Percentiles rank a stretch among this genome's conserved stretches.
These are phyloP conservation scores for Beta macrorhiza DNA, from an alignment of 179 eudicot genomes.

Conservation along the genomic window DNA sequence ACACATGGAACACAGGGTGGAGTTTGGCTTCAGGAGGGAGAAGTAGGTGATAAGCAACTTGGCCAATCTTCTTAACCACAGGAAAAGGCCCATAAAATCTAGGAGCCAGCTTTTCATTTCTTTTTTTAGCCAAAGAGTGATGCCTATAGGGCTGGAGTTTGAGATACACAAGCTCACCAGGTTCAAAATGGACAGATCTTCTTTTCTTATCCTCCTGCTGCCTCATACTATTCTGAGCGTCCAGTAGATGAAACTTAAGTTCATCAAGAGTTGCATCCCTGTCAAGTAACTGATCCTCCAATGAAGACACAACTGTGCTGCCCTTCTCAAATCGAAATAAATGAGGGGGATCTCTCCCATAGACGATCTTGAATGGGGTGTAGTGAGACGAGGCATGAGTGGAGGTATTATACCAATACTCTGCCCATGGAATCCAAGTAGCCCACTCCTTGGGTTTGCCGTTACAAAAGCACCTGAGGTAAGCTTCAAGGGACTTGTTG, in stretches of 20 bases:
- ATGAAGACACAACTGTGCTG: too few relatives aligned
- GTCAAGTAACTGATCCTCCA: too few relatives aligned
- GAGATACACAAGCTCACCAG: not conserved
- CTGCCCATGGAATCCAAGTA: too few relatives aligned
- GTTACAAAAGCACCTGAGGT: too few relatives aligned
- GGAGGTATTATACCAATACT: too few relatives aligned
- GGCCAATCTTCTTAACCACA: not conserved
- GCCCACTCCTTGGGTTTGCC: too few relatives aligned
- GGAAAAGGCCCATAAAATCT: not conserved
- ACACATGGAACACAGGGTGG: not conserved
- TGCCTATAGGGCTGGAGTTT: not conserved
- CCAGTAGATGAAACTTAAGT: not conserved
- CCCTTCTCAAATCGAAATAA: too few relatives aligned
- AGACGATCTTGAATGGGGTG: too few relatives aligned
- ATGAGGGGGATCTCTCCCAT: too few relatives aligned
- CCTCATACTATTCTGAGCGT: not conserved
- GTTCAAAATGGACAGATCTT: not conserved
- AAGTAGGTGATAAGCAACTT: not conserved
- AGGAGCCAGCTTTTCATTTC: not conserved
- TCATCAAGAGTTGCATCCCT: not conserved
- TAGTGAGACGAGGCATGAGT: too few relatives aligned
- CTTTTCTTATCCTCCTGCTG: not conserved
- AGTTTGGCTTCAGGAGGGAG: not conserved
- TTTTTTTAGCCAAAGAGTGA: not conserved
- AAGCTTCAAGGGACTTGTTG: too few relatives aligned